Base-by-base conservation (phyloP, 2,329 filamentous ascomycete species). In the Pseudogymnoascus sp. region DNA sequence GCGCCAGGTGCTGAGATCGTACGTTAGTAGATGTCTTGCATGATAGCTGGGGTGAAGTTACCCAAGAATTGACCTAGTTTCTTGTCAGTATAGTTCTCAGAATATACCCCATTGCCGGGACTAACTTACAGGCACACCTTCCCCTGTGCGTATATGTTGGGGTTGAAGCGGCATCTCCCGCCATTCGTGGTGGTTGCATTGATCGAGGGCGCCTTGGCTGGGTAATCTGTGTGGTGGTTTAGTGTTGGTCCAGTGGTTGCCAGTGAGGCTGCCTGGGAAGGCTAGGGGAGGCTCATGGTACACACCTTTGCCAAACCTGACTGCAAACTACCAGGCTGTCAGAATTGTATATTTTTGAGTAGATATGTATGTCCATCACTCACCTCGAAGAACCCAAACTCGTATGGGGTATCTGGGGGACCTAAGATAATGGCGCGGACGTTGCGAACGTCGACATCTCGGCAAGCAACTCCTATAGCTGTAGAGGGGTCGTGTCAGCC, bases 321-420 rank as follows among this genome's bases (percentile, higher is more conserved):
- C 85, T 0, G 80, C 74, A 72, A 96, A 96, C 89, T 93, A 63
- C 12, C 43, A 40, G 35, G 40, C 37, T 55, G 65, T 77, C 66
- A 79, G 37, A 3, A 7, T 58, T 18, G 4, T 35, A 9, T 45
- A 31, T 61, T 9, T 16, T n/a, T 8, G 12, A 25, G 25, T 45
- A 25, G 41, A 14, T 14, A 7, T 45, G 21, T 8, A 7, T 31
- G 28, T 16, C 40, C 40, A 9, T 43, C 41, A 45, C 80, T 64
- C 74, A 95, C 92, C 82, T 97, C 92, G 72, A 96, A 97, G 77
- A 97, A 97, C 2, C 95, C 95, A 72, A 96, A 97, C 75, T 97
- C 93, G 75, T 99, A 99, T 0, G 93, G 93, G 0, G 93, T 96
- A 69, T 95, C 93, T 67, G 93, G 91, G 23, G 95, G 93, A 0